Evolutionary conservation across 2,329 filamentous ascomycete species (phyloP).

Genomic region (Pseudogymnoascus pannorum): DNA sequence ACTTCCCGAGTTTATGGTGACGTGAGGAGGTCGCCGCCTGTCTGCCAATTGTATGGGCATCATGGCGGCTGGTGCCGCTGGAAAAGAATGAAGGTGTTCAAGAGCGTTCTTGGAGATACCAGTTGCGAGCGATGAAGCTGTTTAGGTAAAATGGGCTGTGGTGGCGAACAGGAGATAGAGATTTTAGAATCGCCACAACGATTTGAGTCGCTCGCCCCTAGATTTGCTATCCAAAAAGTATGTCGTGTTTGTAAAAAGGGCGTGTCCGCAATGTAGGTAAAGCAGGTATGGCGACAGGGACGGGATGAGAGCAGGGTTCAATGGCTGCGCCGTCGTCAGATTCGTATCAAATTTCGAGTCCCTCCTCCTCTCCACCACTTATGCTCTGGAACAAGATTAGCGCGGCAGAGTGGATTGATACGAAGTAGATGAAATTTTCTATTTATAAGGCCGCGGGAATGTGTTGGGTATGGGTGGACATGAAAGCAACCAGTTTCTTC

Average conservation of each 20-base stretch:
- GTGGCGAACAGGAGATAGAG: background rate
- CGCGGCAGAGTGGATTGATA: background rate
- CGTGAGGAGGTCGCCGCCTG: constrained; percentile 42
- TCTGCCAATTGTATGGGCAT: background rate
- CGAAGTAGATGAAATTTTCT: no score
- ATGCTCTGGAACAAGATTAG: constrained; percentile 1
- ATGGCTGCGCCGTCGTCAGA: background rate
- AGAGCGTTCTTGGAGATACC: background rate
- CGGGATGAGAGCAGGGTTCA: constrained; percentile 3
- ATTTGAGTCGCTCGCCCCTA: background rate
- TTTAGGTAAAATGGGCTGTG: background rate
- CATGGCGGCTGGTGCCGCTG: constrained; percentile 1
- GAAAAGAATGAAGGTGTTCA: background rate
- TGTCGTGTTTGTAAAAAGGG: background rate
- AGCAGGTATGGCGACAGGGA: background rate
- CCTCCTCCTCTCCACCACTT: constrained; percentile 1
- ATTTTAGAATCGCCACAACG: background rate
- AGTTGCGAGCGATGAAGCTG: background rate
- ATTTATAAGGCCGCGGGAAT: constrained; percentile 4
- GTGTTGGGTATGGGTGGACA: background rate
- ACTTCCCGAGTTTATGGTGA: constrained; percentile 54
- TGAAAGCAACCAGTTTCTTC: background rate
- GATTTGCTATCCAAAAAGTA: constrained; percentile 5
- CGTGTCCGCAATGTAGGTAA: background rate
- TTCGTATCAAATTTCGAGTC: constrained; percentile 3